Evolutionary conservation across 2,329 filamentous ascomycete species (phyloP).

Genomic region (Botrytis porri): DNA sequence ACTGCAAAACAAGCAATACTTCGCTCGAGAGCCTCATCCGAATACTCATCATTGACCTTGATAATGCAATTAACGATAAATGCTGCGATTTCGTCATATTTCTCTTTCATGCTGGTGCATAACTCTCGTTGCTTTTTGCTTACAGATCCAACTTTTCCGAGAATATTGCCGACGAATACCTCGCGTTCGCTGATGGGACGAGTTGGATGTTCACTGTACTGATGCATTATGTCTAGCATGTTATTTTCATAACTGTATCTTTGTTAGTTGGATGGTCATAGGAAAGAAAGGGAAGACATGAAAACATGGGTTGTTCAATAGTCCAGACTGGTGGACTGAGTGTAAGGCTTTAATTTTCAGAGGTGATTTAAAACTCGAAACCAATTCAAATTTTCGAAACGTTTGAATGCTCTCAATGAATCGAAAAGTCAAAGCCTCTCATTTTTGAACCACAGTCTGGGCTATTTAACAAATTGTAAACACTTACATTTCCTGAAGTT

Average conservation of each 20-base stretch:
- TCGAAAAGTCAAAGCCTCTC: neutral
- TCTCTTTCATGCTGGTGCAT: slow-evolving; percentile 44
- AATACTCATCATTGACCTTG: slow-evolving; percentile 39
- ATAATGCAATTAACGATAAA: slow-evolving; percentile 46
- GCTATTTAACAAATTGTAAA: neutral
- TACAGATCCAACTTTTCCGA: slow-evolving; percentile 47
- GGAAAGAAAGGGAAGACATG: neutral
- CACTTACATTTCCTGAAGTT: slow-evolving; percentile 47
- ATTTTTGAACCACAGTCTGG: neutral
- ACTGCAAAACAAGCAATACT: slow-evolving; percentile 50
- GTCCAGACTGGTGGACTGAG: neutral
- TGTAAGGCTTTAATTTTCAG: neutral
- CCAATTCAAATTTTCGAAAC: neutral
- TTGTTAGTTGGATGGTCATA: neutral
- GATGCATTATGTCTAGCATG: slow-evolving; percentile 48
- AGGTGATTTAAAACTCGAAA: neutral
- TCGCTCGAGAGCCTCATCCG: slow-evolving; percentile 45
- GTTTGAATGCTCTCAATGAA: neutral
- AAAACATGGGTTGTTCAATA: slow-evolving; percentile 24
- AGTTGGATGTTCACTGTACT: slow-evolving; percentile 42
- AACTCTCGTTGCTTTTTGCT: slow-evolving; percentile 42
- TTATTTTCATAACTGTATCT: slow-evolving; percentile 50
- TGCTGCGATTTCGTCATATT: slow-evolving; percentile 42
- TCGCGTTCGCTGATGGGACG: slow-evolving; percentile 49
- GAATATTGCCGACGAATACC: slow-evolving; percentile 56